phyloP scores from a whole-genome alignment of 805 yeast species.

The Lachancea nothofagi region DNA sequence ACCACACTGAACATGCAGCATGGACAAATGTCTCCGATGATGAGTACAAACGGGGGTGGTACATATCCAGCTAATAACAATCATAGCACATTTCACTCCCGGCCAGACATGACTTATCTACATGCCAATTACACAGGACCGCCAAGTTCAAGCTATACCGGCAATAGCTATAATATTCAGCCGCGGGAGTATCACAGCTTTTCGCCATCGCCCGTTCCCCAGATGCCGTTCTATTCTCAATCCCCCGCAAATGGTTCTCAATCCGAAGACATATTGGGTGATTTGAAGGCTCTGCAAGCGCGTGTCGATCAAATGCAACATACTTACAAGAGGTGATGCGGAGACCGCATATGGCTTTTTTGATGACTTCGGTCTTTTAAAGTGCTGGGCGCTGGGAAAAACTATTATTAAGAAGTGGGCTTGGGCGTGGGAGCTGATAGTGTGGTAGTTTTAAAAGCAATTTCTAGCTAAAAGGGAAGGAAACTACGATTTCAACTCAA shows the following conservation, averaged over 20 bases:
- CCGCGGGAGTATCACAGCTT: slow-evolving; percentile 6
- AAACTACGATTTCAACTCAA: too few species aligned
- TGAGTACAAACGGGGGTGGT: neutral
- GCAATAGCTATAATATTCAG: neutral
- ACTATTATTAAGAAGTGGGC: too few species aligned
- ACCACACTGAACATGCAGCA: slow-evolving; percentile 4
- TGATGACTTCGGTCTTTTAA: too few species aligned
- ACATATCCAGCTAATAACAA: slow-evolving; percentile 10
- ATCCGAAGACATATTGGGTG: slow-evolving; percentile 48
- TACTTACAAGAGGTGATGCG: slow-evolving; percentile 17
- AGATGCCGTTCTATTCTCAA: slow-evolving; percentile 13
- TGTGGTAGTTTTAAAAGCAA: too few species aligned
- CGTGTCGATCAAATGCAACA: slow-evolving; percentile 56
- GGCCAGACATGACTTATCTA: neutral
- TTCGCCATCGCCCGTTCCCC: slow-evolving; percentile 23
- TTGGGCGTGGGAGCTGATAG: too few species aligned
- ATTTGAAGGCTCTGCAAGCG: slow-evolving; percentile 59
- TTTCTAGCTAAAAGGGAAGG: too few species aligned
- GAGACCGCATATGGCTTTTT: too few species aligned
- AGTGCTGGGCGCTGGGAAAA: too few species aligned
- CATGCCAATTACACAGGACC: slow-evolving; percentile 13
- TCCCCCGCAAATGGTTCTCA: slow-evolving; percentile 15
- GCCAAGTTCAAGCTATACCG: slow-evolving; percentile 12
- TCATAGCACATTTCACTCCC: slow-evolving; percentile 1
- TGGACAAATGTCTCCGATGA: slow-evolving; percentile 4